Evolutionary conservation across 2,329 filamentous ascomycete genomes (phyloP).

Genomic region (Ascochyta clinopodiicola): DNA sequence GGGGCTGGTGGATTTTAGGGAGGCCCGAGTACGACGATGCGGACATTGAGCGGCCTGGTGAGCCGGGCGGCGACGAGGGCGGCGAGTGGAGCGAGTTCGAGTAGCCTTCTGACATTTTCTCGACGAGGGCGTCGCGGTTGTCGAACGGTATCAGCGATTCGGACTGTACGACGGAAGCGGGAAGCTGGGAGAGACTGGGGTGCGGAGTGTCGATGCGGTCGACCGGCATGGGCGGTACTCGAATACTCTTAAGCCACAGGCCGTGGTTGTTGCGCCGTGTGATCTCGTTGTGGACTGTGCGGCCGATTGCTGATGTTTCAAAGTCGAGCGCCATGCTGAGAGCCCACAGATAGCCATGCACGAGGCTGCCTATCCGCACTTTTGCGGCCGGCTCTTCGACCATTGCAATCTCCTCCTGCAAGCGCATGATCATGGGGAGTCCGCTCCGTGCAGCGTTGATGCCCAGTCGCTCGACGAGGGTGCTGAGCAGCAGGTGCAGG

Average conservation of each 20-base stretch:
- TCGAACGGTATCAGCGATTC: constrained; percentile 73
- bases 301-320: constrained; percentile 71
- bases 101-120: constrained; percentile 76
- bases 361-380: constrained; percentile 80
- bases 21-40: constrained; percentile 58
- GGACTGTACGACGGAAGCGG: constrained; percentile 36
- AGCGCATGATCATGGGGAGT: constrained; percentile 84
- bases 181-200: constrained; percentile 29
- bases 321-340: constrained; percentile 80
- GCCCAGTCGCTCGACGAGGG: constrained; percentile 77
- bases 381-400: constrained; percentile 72
- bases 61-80: constrained; percentile 71
- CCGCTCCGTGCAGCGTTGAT: constrained; percentile 81
- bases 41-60: constrained; percentile 69
- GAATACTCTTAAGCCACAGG: constrained; percentile 79
- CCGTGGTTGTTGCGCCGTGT: constrained; percentile 73
- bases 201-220: constrained; percentile 60
- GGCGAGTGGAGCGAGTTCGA: constrained; percentile 67
- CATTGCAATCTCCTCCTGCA: constrained; percentile 82
- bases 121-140: constrained; percentile 73
- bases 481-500: constrained; percentile 77
- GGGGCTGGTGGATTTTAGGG: constrained; percentile 48
- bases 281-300: constrained; percentile 78
- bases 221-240: constrained; percentile 71
- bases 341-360: constrained; percentile 88